Evolutionary conservation across 768 basidiomycete species (phyloP), one percentile per base, ranked within the genome.

Genomic region (Exsudoporus frostii): DNA sequence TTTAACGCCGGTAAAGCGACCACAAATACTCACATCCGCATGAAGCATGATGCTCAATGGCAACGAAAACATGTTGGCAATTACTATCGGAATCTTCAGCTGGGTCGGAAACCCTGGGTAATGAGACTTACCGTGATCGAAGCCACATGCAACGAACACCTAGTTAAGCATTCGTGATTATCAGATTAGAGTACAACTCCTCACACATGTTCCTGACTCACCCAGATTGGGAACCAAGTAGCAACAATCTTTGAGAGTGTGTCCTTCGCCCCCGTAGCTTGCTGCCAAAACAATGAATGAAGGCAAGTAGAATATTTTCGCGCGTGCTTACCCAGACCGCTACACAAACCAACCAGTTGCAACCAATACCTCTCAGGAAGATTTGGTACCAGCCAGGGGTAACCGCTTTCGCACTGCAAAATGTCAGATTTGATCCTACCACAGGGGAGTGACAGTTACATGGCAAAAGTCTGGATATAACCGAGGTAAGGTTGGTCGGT

Each of bases 61-160:
- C 8, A 89, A 70, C 4, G 81, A 86, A 65, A 83, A 88, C 87
- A 89, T 88, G 64, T 89, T 89, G 19, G 87, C 87, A 25, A 86
- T 71, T 10, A 86, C 85, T 85, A 42, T 15, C 41, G 33, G 30
- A 29, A 46, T 30, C 17, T 45, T 49, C 40, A 54, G 32, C 45
- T 9, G n/a, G 8, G 5, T 7, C 22, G 13, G 7, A 33, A 40
- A 40, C 25, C 14, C 19, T 27, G 19, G 27, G n/a, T 9, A 37
- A 45, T 30, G 4, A 2, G 20, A 50, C 75, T 51, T 64, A 81
- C 86, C 84, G 73, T 89, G 87, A 60, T 89, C 87, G 57, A 76
- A 87, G 13, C 79, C 79, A 56, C 83, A 84, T 0, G 88, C 76
- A 7, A 89, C 86, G 63, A 88, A 89, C 22, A 85, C 73, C 84